These are phyloP conservation scores for Acanthochlamys bracteata DNA, from an alignment of 106 monocot species.

Conservation along the genomic window DNA sequence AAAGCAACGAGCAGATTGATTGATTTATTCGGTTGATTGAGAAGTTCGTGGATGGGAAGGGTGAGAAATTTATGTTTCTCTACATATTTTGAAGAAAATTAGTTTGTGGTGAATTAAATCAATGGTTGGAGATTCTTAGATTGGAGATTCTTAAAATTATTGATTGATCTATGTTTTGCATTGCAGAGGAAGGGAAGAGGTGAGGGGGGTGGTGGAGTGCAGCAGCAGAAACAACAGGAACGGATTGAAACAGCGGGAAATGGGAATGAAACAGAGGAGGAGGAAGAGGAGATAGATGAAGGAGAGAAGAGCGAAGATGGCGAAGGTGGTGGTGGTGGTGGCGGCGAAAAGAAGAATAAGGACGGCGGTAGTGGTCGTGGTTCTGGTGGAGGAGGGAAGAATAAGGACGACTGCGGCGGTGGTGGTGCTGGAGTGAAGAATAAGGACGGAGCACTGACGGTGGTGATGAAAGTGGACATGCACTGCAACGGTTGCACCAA, in stretches of 20 bases:
- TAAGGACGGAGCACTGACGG: slow-evolving; percentile 7
- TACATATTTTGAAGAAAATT: no score
- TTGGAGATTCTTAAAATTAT: no score
- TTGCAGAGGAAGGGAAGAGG: no score
- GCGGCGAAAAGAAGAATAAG: neutral
- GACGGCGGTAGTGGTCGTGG: neutral
- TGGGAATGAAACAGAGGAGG: slow-evolving; percentile 7
- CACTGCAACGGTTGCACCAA: slow-evolving; percentile 57
- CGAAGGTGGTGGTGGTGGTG: neutral
- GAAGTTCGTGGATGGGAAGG: no score
- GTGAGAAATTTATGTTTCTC: no score
- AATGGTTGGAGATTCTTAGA: no score
- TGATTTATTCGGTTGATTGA: no score
- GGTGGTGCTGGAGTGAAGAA: slow-evolving; percentile 5
- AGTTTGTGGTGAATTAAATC: no score
- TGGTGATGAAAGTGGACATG: slow-evolving; percentile 44
- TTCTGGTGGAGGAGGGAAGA: neutral
- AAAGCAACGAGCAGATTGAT: no score
- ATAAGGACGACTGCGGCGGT: neutral
- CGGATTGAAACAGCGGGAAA: neutral
- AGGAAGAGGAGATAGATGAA: slow-evolving; percentile 10
- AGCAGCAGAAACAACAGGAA: no score
- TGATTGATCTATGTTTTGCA: no score
- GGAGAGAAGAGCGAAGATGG: slow-evolving; percentile 4
- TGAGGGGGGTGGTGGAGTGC: no score